These are phyloP conservation scores for Phellopilus nigrolimitatus DNA, from an alignment of 1,284 basidiomycete species.

Conservation along the genomic window DNA sequence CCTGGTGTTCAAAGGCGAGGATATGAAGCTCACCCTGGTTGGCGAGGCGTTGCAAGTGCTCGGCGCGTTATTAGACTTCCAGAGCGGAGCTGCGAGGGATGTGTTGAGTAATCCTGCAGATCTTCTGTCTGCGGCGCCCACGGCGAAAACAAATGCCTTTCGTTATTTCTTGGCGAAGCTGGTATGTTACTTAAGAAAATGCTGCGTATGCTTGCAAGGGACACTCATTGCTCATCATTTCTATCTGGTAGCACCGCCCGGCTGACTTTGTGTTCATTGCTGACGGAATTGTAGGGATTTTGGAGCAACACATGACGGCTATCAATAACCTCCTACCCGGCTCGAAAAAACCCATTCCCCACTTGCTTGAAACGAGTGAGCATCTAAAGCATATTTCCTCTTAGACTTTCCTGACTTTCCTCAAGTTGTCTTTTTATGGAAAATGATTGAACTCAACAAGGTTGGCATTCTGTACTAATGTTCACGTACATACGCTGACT, in stretches of 20 bases:
- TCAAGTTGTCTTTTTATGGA: conserved; percentile 83
- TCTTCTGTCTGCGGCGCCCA: conserved; percentile 43
- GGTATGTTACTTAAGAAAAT: conserved; percentile 38
- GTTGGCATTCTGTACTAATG: conserved; percentile 34
- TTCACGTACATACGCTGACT: conserved; percentile 7
- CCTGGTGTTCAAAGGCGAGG: conserved; percentile 83
- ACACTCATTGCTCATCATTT: neutral
- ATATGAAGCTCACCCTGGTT: conserved; percentile 66
- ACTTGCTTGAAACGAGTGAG: conserved; percentile 77
- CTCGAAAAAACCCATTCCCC: conserved; percentile 73
- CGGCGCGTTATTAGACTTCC: conserved; percentile 77
- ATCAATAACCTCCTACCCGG: conserved; percentile 78
- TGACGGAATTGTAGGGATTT: conserved; percentile 63
- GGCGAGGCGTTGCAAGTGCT: conserved; percentile 71
- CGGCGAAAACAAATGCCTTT: conserved; percentile 79
- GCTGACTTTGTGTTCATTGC: conserved; percentile 84
- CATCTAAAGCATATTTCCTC: conserved; percentile 18
- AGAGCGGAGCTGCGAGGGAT: conserved; percentile 67
- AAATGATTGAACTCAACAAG: conserved; percentile 87
- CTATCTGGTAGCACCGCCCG: conserved; percentile 64
- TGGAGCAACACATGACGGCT: conserved; percentile 72
- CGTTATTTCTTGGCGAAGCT: conserved; percentile 87
- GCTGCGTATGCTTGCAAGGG: conserved; percentile 5
- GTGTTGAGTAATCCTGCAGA: conserved; percentile 38
- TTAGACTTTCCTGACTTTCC: conserved; percentile 14